These are phyloP conservation scores for Diplodia sapinea DNA, from an alignment of 2,329 filamentous ascomycete species.

Conservation along the genomic window DNA sequence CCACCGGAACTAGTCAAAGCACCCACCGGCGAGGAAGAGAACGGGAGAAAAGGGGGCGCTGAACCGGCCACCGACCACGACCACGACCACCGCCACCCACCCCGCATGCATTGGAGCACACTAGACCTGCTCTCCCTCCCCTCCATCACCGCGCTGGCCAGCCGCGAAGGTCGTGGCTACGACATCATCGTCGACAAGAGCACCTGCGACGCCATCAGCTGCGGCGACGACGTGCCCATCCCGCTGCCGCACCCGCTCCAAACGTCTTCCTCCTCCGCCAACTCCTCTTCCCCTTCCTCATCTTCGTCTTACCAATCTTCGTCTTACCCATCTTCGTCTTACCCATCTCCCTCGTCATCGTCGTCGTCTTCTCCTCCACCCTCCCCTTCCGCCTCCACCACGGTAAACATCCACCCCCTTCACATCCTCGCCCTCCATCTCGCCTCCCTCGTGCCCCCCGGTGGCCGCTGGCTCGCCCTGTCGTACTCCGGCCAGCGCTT, in stretches of 20 bases:
- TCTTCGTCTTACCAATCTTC: too few species aligned
- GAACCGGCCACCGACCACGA: neutral
- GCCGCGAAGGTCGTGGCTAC: conserved; percentile 38
- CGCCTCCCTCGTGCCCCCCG: conserved; percentile 46
- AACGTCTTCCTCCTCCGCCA: neutral
- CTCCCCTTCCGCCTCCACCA: conserved; percentile 14
- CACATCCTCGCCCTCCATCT: conserved; percentile 50
- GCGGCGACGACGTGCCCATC: conserved; percentile 43
- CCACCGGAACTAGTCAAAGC: neutral
- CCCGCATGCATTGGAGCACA: conserved; percentile 44
- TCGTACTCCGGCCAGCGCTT: conserved; percentile 51
- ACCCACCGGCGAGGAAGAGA: too few species aligned
- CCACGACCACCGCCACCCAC: neutral
- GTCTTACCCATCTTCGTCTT: too few species aligned
- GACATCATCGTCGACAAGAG: conserved; percentile 48
- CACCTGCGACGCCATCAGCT: conserved; percentile 48
- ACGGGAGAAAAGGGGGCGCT: neutral
- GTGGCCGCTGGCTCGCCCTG: conserved; percentile 48
- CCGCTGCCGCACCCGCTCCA: conserved; percentile 41
- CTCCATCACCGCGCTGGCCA: conserved; percentile 38
- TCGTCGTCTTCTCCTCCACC: neutral
- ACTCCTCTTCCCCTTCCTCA: neutral
- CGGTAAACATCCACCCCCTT: conserved; percentile 43
- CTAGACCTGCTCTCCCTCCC: conserved; percentile 45
- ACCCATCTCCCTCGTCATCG: too few species aligned